Percentiles rank a stretch among this genome's conserved stretches.
phyloP scores from a whole-genome alignment of 345 rosid genomes.

The Orychophragmus violaceus region DNA sequence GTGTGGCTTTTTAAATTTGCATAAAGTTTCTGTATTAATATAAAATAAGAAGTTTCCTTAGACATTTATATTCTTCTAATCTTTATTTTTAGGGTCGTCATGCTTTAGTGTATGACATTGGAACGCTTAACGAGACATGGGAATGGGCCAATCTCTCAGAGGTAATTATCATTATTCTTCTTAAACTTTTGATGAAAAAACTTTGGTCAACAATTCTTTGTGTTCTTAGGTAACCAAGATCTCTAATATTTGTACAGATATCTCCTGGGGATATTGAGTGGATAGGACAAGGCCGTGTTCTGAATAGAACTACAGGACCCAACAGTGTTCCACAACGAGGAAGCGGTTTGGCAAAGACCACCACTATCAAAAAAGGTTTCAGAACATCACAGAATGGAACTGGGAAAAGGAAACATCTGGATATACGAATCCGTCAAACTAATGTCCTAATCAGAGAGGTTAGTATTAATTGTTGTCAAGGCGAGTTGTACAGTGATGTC shows the following conservation, averaged over 20 bases:
- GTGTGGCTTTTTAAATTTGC: constrained; percentile 16
- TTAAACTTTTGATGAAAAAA: not conserved
- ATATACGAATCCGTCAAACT: constrained; percentile 68
- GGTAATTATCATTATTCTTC: constrained; percentile 33
- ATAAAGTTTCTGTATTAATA: not conserved
- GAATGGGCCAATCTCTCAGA: constrained; percentile 90
- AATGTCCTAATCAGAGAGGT: constrained; percentile 69
- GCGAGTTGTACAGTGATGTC: not conserved
- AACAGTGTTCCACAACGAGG: constrained; percentile 57
- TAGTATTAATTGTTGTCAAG: constrained; percentile 17
- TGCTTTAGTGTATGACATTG: constrained; percentile 81
- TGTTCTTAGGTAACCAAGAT: not conserved
- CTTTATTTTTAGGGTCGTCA: constrained; percentile 54
- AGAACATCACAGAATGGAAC: constrained; percentile 61
- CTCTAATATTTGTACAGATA: constrained; percentile 38
- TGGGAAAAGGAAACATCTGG: constrained; percentile 59
- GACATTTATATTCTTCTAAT: not conserved
- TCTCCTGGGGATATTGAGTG: constrained; percentile 81
- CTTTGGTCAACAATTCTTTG: not conserved
- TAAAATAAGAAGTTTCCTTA: not conserved
- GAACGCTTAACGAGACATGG: constrained; percentile 72
- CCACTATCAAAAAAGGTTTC: constrained; percentile 62
- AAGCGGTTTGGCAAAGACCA: constrained; percentile 45
- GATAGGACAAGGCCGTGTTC: constrained; percentile 38
- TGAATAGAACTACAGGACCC: constrained; percentile 46